Percentiles rank a stretch among this genome's conserved stretches.
Conservation (phyloP, 2,329 filamentous ascomycete species). For the Alternaria solani region DNA sequence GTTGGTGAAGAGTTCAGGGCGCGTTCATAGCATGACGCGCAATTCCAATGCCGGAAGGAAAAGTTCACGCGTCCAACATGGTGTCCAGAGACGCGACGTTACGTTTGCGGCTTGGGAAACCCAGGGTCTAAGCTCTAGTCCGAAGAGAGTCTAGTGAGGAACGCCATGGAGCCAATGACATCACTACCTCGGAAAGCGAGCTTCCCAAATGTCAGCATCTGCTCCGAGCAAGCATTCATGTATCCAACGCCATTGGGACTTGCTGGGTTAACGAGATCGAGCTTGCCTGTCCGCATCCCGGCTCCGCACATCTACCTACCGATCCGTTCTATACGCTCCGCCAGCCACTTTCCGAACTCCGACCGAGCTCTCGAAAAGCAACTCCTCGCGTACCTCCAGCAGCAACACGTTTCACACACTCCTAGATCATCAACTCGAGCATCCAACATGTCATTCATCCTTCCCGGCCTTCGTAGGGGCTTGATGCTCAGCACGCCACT, state of each 20-base stretch:
- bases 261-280: conserved; percentile 3
- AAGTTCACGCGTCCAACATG: conserved; percentile 27
- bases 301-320: not conserved
- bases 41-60: conserved; percentile 12
- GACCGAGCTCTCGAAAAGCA: conserved; percentile 23
- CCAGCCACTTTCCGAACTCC: conserved; percentile 5
- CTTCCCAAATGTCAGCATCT: conserved; percentile 14
- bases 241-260: conserved; percentile 25
- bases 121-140: conserved; percentile 42
- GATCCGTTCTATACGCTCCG: conserved; percentile 1
- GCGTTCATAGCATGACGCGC: conserved; percentile 13
- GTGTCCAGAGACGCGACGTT: conserved; percentile 35
- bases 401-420: conserved; percentile 18
- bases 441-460: conserved; percentile 49
- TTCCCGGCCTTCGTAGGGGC: conserved; percentile 52
- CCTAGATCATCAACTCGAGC: not conserved
- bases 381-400: conserved; percentile 28
- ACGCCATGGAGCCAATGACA: conserved; percentile 44
- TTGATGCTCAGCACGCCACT: conserved; percentile 49
- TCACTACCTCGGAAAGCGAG: conserved; percentile 33
- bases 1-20: conserved; percentile 2
- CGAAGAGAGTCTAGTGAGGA: conserved; percentile 21
- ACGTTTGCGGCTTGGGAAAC: conserved; percentile 14
- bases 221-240: conserved; percentile 21
- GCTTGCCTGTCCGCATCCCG: not conserved